Conservation (phyloP, 2,329 filamentous ascomycete genomes). For the Lasiodiplodia hormozganensis region DNA sequence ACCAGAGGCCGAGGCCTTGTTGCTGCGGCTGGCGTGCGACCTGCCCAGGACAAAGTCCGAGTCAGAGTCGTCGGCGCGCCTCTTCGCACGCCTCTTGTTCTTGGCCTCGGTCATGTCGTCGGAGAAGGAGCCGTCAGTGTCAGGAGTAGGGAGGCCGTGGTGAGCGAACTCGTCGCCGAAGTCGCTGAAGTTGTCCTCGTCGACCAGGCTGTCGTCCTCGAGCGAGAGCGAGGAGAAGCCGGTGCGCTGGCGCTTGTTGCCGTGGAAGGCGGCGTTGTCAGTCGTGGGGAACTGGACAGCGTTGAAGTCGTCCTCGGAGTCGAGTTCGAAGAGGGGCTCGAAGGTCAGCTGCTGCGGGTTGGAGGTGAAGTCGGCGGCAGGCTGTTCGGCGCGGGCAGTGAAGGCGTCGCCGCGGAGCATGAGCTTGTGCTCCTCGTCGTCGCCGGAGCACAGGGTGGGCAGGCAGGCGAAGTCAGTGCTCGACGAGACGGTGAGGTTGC, state of each 20-base stretch:
- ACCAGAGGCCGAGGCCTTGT: slow-evolving; percentile 43
- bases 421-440: slow-evolving; percentile 67
- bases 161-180: slow-evolving; percentile 73
- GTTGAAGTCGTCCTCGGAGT: slow-evolving; percentile 88
- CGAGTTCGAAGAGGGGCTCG: slow-evolving; percentile 86
- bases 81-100: slow-evolving; percentile 38
- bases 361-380: slow-evolving; percentile 54
- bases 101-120: slow-evolving; percentile 39
- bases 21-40: slow-evolving; percentile 40
- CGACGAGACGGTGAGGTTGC: slow-evolving; percentile 78
- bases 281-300: slow-evolving; percentile 72
- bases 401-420: slow-evolving; percentile 55
- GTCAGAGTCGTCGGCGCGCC: slow-evolving; percentile 43
- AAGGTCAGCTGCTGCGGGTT: slow-evolving; percentile 71
- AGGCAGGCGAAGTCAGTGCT: slow-evolving; percentile 70
- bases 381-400: slow-evolving; percentile 44
- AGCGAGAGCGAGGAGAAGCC: slow-evolving; percentile 66
- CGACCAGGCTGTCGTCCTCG: slow-evolving; percentile 79
- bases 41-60: slow-evolving; percentile 44
- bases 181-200: slow-evolving; percentile 77
- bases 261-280: slow-evolving; percentile 65
- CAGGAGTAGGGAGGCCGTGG: slow-evolving; percentile 68
- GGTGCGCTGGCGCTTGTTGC: slow-evolving; percentile 76
- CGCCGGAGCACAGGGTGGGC: slow-evolving; percentile 65
- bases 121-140: slow-evolving; percentile 54